phyloP scores from a whole-genome alignment of 768 basidiomycete species.

The Macrocybe gigantea region DNA sequence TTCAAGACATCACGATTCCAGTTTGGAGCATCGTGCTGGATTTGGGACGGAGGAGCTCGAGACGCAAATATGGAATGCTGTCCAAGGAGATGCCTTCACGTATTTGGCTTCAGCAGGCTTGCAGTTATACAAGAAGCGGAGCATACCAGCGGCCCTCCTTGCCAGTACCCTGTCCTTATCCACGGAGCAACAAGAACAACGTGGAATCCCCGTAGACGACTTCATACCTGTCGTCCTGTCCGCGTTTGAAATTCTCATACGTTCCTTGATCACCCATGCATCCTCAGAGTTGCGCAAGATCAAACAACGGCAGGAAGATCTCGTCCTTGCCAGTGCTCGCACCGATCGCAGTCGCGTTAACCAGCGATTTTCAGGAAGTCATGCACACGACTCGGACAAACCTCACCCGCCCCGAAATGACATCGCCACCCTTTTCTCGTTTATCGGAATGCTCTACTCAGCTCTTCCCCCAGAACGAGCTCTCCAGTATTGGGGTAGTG shows the following conservation, averaged over 20 bases:
- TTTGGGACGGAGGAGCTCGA: constrained; percentile 79
- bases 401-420: constrained; percentile 63
- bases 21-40: constrained; percentile 56
- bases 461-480: constrained; percentile 70
- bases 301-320: constrained; percentile 86
- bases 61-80: constrained; percentile 73
- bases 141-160: constrained; percentile 28
- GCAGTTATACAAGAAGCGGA: constrained; percentile 43
- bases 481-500: constrained; percentile 82
- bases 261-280: constrained; percentile 67
- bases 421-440: constrained; percentile 76
- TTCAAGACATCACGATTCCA: constrained; percentile 60
- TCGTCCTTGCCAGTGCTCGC: constrained; percentile 61
- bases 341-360: constrained; percentile 55
- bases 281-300: constrained; percentile 81
- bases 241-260: constrained; percentile 65
- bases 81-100: constrained; percentile 76
- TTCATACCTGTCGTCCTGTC: constrained; percentile 53
- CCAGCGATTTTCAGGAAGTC: constrained; percentile 35
- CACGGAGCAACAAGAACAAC: constrained; percentile 38
- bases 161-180: constrained; percentile 25
- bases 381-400: constrained; percentile 35
- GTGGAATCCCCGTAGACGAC: constrained; percentile 39
- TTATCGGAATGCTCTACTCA: constrained; percentile 78
- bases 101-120: constrained; percentile 62